Conservation (phyloP, 768 basidiomycete genomes). For the Cystofilobasidium ferigula region DNA sequence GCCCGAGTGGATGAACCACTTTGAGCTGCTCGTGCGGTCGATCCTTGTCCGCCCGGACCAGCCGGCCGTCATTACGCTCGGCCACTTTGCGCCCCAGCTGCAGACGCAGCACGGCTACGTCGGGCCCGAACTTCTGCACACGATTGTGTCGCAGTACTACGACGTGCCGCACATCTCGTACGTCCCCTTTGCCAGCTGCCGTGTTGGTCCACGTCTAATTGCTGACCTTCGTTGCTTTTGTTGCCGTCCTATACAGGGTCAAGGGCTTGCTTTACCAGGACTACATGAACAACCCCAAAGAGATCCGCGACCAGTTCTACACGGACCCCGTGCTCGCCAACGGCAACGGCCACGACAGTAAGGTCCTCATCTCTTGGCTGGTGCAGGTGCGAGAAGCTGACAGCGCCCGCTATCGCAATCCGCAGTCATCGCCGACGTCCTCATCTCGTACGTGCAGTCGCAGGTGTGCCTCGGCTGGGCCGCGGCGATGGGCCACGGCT, state of each 20-base stretch:
- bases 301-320: constrained; percentile 58
- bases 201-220: background rate
- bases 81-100: constrained; percentile 82
- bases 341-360: constrained; percentile 57
- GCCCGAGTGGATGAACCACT: constrained; percentile 61
- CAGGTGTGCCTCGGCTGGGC: constrained; percentile 82
- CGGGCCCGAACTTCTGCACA: constrained; percentile 84
- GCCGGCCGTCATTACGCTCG: constrained; percentile 87
- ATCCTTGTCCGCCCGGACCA: constrained; percentile 78
- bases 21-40: constrained; percentile 84
- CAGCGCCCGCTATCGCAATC: background rate
- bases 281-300: constrained; percentile 61
- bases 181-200: constrained; percentile 17
- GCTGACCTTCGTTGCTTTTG: background rate
- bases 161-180: constrained; percentile 83
- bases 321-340: constrained; percentile 74
- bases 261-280: constrained; percentile 71
- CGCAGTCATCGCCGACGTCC: constrained; percentile 67
- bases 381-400: background rate
- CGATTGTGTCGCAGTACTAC: constrained; percentile 87
- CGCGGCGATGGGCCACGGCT: constrained; percentile 52
- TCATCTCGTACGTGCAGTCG: constrained; percentile 77
- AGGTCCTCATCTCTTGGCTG: background rate
- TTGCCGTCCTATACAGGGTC: constrained; percentile 42
- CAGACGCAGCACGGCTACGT: constrained; percentile 69